Evolutionary conservation across 352 stramenopile species (phyloP).

Genomic region (Phytophthora brassicae): DNA sequence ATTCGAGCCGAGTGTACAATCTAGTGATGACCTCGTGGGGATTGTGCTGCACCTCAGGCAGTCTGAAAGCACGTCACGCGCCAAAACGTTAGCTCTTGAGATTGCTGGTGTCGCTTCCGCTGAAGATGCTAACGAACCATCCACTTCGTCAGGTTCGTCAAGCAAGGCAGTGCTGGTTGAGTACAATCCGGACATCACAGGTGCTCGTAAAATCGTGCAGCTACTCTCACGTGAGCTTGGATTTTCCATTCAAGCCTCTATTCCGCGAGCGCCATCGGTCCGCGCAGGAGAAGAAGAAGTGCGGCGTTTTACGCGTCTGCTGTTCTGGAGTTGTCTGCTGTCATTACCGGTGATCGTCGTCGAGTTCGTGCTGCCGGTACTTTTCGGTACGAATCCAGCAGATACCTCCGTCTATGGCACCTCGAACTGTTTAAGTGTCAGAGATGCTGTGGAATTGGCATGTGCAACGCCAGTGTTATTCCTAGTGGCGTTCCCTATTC

Average conservation of each 20-base stretch:
- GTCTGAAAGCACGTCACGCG: conserved; percentile 22
- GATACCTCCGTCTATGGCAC: conserved; percentile 32
- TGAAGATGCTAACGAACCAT: conserved; percentile 24
- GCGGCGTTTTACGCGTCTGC: conserved; percentile 43
- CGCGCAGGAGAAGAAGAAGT: conserved; percentile 43
- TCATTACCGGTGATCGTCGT: conserved; percentile 55
- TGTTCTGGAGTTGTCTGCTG: conserved; percentile 61
- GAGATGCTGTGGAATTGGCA: conserved; percentile 51
- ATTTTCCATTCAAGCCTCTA: conserved; percentile 55
- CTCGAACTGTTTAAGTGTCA: conserved; percentile 38
- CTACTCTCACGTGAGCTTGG: conserved; percentile 42
- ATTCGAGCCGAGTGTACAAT: conserved; percentile 64
- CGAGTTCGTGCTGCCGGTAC: conserved; percentile 53
- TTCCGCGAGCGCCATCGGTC: conserved; percentile 41
- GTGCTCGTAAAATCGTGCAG: conserved; percentile 42
- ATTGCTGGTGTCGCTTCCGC: conserved; percentile 43
- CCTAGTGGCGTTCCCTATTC: conserved; percentile 61
- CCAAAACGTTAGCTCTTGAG: conserved; percentile 25
- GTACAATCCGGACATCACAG: conserved; percentile 47
- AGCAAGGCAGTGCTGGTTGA: conserved; percentile 38
- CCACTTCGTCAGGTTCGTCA: conserved; percentile 6
- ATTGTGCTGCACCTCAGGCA: conserved; percentile 54
- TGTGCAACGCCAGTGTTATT: conserved; percentile 75
- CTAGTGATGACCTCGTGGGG: conserved; percentile 51
- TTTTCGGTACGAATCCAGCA: conserved; percentile 29